phyloP scores from a whole-genome alignment of 257 asterid genomes.

The Nyctanthes arbortristis region DNA sequence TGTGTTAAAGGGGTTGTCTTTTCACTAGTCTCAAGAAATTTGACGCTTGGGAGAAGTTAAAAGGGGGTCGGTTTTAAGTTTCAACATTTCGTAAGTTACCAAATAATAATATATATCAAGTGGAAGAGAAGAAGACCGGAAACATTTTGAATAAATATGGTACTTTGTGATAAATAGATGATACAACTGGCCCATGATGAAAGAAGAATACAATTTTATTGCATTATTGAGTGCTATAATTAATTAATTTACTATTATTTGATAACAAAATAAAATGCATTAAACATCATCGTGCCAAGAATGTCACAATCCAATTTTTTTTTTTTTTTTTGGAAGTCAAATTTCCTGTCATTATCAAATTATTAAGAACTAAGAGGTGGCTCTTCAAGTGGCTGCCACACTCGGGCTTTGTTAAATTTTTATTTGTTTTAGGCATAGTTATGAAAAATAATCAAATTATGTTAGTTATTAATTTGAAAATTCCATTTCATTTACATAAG shows the following conservation, averaged over 20 bases:
- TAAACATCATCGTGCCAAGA: background rate
- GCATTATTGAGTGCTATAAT: background rate
- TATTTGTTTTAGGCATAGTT: background rate
- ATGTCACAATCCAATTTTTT: background rate
- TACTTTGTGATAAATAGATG: background rate
- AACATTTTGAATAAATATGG: background rate
- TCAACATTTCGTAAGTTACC: background rate
- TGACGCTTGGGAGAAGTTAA: background rate
- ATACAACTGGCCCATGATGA: background rate
- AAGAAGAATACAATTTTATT: background rate
- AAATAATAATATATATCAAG: background rate
- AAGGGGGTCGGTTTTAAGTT: background rate
- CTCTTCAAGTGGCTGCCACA: background rate
- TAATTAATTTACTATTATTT: background rate
- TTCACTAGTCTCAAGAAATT: background rate
- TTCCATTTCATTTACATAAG: background rate
- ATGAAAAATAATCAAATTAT: background rate
- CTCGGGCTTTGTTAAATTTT: background rate
- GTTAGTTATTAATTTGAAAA: background rate
- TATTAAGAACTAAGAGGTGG: background rate
- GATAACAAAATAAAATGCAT: background rate
- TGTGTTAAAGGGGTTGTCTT: background rate
- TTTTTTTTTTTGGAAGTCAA: background rate
- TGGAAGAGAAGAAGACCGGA: background rate
- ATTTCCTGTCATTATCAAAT: conserved; percentile 1